Evolutionary conservation across 164 flowering plant genomes (phyloP), one percentile per base, ranked within the genome.

Genomic region (Taxillus chinensis): DNA sequence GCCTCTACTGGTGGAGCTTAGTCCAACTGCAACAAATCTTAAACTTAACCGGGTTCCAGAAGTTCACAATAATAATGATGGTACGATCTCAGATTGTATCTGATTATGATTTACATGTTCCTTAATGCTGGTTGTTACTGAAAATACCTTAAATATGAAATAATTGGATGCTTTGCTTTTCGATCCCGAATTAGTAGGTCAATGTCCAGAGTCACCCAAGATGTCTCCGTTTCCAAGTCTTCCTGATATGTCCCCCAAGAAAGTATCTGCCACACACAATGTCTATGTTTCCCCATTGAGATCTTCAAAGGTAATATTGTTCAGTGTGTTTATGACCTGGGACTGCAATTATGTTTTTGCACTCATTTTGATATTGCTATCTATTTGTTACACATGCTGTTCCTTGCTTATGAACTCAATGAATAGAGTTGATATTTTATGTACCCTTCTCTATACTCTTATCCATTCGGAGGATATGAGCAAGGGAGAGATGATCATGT

Each of bases 211-310:
- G 67, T 87, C 95, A 38, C 96, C 96, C 5, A 83, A 78, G 57
- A 43, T 83, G 56, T 75, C 98, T 59, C 59, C 82, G 14, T 95
- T 95, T 76, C 96, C 99, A 38, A 83, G 74, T 70, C 83, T 95
- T 38, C 99, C 99, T 61, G 98, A 95, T 69, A 89, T 95, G 96
- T 95, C 99, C 17, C 99, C 99, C 2, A 92, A 89, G 82, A 92
- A 95, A 74, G 98, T 95, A 43, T 92, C 99, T 66, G 79, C 95
- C 4, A 60, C 80, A 38, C 99, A 83, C 65, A 95, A 95, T 75
- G 95, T 95, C n/a, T 95, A 89, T 60, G 99, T 91, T 48, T 95
- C 99, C 50, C 99, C 99, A 16, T 66, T 95, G 68, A 82, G 99
- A 43, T 82, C 96, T 42, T 82, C 98, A 7, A 95, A 91, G 96